Evolutionary conservation across 2,329 filamentous ascomycete species (phyloP).

Genomic region (Madurella mycetomatis): DNA sequence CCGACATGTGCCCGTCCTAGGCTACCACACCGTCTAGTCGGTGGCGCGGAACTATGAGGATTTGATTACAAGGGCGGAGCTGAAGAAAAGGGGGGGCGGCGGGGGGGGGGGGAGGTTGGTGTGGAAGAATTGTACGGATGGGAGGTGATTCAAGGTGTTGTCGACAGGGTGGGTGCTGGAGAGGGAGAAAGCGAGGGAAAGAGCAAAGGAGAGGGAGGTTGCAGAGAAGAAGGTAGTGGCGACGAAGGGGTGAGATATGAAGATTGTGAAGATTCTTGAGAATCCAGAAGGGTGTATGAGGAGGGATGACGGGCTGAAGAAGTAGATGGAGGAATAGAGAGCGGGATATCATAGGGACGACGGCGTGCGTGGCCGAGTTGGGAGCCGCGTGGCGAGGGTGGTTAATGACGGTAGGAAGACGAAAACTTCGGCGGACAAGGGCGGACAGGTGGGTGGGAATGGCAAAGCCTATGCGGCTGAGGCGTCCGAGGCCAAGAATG

Average conservation of each 20-base stretch:
- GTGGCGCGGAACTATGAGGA: slow-evolving; percentile 22
- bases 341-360: not conserved
- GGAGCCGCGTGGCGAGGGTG: not conserved
- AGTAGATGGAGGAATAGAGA: slow-evolving; percentile 7
- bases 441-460: not conserved
- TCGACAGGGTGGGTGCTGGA: slow-evolving; percentile 23
- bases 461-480: not conserved
- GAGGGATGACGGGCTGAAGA: slow-evolving; percentile 1
- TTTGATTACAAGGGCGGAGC: slow-evolving; percentile 22
- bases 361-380: no score
- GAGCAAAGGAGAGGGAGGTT: not conserved
- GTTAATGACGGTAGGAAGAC: not conserved
- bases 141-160: slow-evolving; percentile 28
- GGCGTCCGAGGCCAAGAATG: not conserved
- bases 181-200: slow-evolving; percentile 10
- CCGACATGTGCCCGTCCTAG: slow-evolving; percentile 31
- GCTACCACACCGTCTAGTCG: slow-evolving; percentile 22
- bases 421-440: no score
- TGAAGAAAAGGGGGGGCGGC: slow-evolving; percentile 10
- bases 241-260: not conserved
- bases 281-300: slow-evolving; percentile 1
- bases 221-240: not conserved
- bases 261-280: not conserved
- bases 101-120: slow-evolving; percentile 31
- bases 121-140: slow-evolving; percentile 26